Evolutionary conservation across 2,329 filamentous ascomycete genomes (phyloP).

Genomic region (Penicillium hesseltinei): DNA sequence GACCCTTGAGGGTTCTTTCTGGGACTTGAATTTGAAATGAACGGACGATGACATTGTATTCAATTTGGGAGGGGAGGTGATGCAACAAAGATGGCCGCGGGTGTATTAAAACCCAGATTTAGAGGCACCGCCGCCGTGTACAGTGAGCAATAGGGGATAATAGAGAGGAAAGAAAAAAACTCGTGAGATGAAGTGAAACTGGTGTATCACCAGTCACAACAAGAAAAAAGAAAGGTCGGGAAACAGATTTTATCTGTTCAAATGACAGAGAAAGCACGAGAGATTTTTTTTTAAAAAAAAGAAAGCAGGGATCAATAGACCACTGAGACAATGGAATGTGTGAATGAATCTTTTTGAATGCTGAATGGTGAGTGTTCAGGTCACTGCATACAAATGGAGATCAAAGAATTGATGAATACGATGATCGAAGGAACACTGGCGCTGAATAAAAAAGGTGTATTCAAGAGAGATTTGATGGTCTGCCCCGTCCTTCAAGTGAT

Average conservation of each 20-base stretch:
- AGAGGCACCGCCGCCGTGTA: conserved; percentile 23
- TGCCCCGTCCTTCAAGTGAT: conserved; percentile 21
- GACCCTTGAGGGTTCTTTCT: conserved; percentile 90
- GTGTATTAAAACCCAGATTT: conserved; percentile 32
- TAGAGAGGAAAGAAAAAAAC: conserved; percentile 11
- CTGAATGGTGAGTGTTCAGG: conserved; percentile 26
- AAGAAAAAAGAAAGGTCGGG: background rate
- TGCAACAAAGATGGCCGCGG: conserved; percentile 27
- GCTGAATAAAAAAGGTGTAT: conserved; percentile 14
- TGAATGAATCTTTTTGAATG: conserved; percentile 29
- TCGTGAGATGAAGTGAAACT: background rate
- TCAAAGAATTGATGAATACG: conserved; percentile 32
- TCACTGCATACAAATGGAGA: conserved; percentile 38
- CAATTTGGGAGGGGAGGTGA: conserved; percentile 29
- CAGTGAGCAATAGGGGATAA: conserved; percentile 28
- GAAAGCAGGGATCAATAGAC: conserved; percentile 23
- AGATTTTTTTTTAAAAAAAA: conserved; percentile 12
- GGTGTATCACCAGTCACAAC: conserved; percentile 1
- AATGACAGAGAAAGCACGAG: conserved; percentile 1
- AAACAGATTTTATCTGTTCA: conserved; percentile 5
- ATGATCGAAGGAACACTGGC: conserved; percentile 22
- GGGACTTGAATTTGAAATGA: conserved; percentile 99
- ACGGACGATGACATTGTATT: conserved; percentile 87
- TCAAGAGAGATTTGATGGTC: conserved; percentile 12
- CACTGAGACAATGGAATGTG: conserved; percentile 27